Conservation (phyloP, 2,329 filamentous ascomycete genomes). For the Fusarium azukiicola region DNA sequence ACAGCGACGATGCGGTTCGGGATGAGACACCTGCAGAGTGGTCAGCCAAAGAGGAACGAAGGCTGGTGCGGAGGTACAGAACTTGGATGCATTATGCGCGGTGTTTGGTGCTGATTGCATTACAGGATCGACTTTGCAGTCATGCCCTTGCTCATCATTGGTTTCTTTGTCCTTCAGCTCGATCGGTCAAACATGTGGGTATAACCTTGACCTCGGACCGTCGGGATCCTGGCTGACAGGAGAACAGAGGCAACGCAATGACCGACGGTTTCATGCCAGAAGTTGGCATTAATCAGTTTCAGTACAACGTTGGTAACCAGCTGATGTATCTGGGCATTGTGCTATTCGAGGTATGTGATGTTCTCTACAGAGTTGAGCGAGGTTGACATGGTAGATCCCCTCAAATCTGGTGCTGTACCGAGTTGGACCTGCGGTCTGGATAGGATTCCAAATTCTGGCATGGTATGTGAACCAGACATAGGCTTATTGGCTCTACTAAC, state of each 20-base stretch:
- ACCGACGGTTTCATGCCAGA: neutral
- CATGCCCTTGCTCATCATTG: neutral
- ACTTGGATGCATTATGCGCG: neutral
- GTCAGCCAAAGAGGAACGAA: neutral
- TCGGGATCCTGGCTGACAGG: neutral
- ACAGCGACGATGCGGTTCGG: neutral
- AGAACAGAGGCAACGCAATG: neutral
- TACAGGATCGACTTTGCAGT: neutral
- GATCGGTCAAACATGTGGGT: conserved; percentile 2
- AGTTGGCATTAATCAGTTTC: neutral
- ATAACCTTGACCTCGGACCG: no score
- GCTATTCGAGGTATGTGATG: neutral
- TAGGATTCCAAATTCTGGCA: neutral
- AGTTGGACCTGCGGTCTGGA: neutral
- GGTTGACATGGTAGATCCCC: neutral
- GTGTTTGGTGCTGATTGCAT: neutral
- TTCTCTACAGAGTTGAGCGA: neutral
- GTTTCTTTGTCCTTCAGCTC: neutral
- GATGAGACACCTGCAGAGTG: neutral
- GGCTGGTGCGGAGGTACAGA: neutral
- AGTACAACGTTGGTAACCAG: neutral
- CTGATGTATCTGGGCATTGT: neutral
- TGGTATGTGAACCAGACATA: neutral
- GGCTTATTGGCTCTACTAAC: neutral
- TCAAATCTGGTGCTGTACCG: neutral